phyloP scores from a whole-genome alignment of 2,329 filamentous ascomycete genomes.

The Whalleya microplaca region DNA sequence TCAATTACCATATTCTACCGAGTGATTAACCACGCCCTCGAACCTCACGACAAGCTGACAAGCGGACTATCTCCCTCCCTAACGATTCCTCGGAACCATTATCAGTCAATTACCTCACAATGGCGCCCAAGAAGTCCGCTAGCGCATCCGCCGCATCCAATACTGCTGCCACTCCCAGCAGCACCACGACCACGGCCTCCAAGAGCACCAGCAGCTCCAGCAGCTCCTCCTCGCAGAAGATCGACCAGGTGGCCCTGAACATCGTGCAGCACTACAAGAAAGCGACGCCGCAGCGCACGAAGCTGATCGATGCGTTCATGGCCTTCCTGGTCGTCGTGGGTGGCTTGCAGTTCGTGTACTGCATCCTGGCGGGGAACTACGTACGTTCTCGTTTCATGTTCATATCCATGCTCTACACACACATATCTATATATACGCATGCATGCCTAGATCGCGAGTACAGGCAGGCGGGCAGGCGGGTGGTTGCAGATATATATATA shows the following conservation, averaged over 20 bases:
- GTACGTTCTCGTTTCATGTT: conserved; percentile 65
- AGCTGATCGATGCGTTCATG: conserved; percentile 92
- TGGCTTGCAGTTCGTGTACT: conserved; percentile 92
- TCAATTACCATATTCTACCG: conserved; percentile 6
- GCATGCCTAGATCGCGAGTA: no score
- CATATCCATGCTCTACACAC: no score
- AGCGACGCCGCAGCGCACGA: conserved; percentile 85
- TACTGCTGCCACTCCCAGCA: conserved; percentile 19
- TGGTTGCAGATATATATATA: no score
- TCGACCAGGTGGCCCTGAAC: conserved; percentile 66
- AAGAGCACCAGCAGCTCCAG: conserved; percentile 13
- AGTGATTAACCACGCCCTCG: conserved; percentile 12
- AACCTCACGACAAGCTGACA: conserved; percentile 4
- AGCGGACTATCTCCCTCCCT: background rate
- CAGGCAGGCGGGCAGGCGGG: no score
- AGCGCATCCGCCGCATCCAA: conserved; percentile 31
- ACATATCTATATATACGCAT: no score
- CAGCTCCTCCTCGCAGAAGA: conserved; percentile 35
- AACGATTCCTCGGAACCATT: background rate
- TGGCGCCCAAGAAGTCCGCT: conserved; percentile 57
- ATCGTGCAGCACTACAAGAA: conserved; percentile 79
- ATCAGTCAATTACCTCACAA: conserved; percentile 18
- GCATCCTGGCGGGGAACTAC: conserved; percentile 89
- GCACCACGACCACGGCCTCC: conserved; percentile 31
- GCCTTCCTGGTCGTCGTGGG: conserved; percentile 83